Base-by-base conservation (phyloP, 345 rosid genomes). In the Gossypium longicalyx region DNA sequence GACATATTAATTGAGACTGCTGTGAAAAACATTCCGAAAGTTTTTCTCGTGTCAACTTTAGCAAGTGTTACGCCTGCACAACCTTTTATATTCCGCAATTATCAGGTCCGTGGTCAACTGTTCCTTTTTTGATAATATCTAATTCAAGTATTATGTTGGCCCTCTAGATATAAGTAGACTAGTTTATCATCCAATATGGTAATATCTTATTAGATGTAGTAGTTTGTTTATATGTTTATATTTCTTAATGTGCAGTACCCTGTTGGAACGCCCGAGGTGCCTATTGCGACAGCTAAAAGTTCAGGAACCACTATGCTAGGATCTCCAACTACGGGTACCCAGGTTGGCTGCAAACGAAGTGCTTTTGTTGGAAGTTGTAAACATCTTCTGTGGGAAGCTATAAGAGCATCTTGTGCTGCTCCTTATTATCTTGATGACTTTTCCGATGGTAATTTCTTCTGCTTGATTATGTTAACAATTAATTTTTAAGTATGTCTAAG, bases 371-470 rank as follows among this genome's bases (percentile, higher is more conserved):
- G 98, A 77, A 95, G 98, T 75, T 95, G 97, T 79, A 95, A 90
- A 85, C 98, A 95, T 85, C 89, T 86, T 62, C 73, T 91, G 73
- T 93, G 99, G 99, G 88, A 93, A 83, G 99, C 98, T n/a, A 95
- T 95, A 80, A 88, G 98, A 80, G 99, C 99, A 60, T 95, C 99
- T 54, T 93, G 98, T 77, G 99, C 99, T 44, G 98, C 97, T 76
- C 99, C 99, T 10, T 95, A 95, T 84, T 95, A 95, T 87, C 97
- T 91, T 58, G 97, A 95, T 85, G 99, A 95, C 82, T 95, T 86
- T 82, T 95, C 98, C 2, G 91, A 89, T 64, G 98, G 99, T 95
- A 90, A 53, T 51, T 44, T 48, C 63, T 71, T 59, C 52, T 15
- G 53, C 80, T 71, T 23, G 51, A 71, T 69, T 43, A 19, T 48